These are phyloP conservation scores for Bertia moriformis DNA, from an alignment of 2,329 filamentous ascomycete genomes.

Conservation along the genomic window DNA sequence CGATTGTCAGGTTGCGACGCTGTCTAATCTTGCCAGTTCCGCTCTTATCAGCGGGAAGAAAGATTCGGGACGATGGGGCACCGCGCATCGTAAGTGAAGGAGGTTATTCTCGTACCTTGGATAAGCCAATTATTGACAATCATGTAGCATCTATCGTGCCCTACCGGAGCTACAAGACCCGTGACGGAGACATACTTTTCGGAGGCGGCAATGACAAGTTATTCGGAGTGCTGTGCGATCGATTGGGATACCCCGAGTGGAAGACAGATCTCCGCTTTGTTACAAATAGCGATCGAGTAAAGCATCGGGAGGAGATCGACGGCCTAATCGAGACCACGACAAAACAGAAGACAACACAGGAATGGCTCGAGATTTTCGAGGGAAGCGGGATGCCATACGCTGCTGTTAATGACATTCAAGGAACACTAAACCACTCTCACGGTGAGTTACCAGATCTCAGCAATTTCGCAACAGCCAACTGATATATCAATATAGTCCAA, in stretches of 20 bases:
- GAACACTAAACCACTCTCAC: conserved; percentile 71
- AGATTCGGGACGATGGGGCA: conserved; percentile 86
- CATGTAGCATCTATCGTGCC: conserved; percentile 83
- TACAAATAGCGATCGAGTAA: conserved; percentile 47
- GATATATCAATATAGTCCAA: conserved; percentile 19
- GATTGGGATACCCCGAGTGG: conserved; percentile 42
- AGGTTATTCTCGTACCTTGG: conserved; percentile 5
- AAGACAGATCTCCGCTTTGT: conserved; percentile 41
- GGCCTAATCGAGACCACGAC: conserved; percentile 64
- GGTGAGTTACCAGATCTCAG: conserved; percentile 29
- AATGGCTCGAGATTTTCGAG: conserved; percentile 79
- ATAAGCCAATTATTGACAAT: conserved; percentile 4
- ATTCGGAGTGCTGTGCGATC: conserved; percentile 49
- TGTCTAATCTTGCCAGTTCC: conserved; percentile 91
- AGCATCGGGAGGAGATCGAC: conserved; percentile 66
- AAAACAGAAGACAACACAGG: conserved; percentile 61
- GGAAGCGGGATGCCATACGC: conserved; percentile 90
- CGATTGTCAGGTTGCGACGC: conserved; percentile 85
- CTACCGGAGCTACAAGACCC: conserved; percentile 70
- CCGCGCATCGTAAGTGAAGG: conserved; percentile 66
- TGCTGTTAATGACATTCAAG: conserved; percentile 83
- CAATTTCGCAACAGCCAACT: conserved; percentile 5
- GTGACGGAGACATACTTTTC: conserved; percentile 55
- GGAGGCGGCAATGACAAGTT: conserved; percentile 61
- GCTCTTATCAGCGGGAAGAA: conserved; percentile 75